These are phyloP conservation scores for Lecanicillium sp. DNA, from an alignment of 2,329 filamentous ascomycete species.

Conservation along the genomic window DNA sequence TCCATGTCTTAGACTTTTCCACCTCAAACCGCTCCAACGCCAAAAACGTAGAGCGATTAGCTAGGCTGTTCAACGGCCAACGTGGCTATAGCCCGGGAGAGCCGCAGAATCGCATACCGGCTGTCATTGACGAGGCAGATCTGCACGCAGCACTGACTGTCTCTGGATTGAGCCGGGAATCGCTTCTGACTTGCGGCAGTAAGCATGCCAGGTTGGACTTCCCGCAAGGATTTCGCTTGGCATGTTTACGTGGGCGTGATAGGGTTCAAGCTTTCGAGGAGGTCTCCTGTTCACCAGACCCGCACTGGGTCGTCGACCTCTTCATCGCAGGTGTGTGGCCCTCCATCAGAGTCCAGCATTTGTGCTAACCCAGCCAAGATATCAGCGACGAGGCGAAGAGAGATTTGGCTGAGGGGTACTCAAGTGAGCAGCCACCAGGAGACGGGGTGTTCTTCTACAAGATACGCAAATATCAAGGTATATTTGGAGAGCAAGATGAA, in stretches of 20 bases:
- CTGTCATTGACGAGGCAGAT: conserved; percentile 17
- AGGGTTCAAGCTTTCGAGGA: conserved; percentile 9
- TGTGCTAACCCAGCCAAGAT: not conserved
- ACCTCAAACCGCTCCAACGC: conserved; percentile 13
- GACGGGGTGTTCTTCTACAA: conserved; percentile 13
- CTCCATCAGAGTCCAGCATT: not conserved
- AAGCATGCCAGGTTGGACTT: conserved; percentile 13
- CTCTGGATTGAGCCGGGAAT: conserved; percentile 4
- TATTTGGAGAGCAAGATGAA: conserved; percentile 9
- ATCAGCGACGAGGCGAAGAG: conserved; percentile 1
- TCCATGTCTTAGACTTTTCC: conserved; percentile 16
- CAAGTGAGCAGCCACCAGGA: conserved; percentile 10
- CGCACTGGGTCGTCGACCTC: conserved; percentile 1
- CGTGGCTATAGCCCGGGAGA: conserved; percentile 13
- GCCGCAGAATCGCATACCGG: conserved; percentile 21
- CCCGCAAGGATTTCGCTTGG: conserved; percentile 11
- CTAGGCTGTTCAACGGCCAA: conserved; percentile 13
- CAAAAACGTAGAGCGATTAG: conserved; percentile 12
- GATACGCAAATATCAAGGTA: conserved; percentile 15
- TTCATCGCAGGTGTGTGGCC: not conserved
- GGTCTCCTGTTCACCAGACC: conserved; percentile 1
- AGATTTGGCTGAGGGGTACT: conserved; percentile 9
- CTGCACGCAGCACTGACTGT: conserved; percentile 15
- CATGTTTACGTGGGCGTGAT: conserved; percentile 19
- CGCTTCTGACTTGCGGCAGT: not conserved